A percentile compares a stretch with the other conserved stretches of the same genome.
Conservation (phyloP, 192 early-diverging fungal species). For the Mortierella claussenii region DNA sequence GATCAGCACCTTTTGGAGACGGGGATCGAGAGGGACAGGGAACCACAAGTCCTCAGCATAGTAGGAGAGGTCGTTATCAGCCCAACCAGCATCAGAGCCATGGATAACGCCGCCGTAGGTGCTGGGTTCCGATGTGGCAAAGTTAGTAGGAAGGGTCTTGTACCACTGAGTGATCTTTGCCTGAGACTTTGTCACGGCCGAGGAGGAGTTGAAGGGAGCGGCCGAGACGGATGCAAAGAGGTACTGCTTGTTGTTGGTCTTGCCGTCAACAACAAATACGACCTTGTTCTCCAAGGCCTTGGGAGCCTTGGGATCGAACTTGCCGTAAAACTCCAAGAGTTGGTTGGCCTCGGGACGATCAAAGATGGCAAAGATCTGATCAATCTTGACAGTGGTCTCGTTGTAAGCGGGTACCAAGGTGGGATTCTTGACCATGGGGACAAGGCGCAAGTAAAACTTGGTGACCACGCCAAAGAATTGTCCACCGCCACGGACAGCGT, state of each 20-base stretch:
- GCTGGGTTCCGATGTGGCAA: slow-evolving; percentile 39
- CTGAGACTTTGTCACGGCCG: slow-evolving; percentile 34
- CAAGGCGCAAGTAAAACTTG: slow-evolving; percentile 40
- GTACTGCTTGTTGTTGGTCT: slow-evolving; percentile 44
- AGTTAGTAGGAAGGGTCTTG: slow-evolving; percentile 48
- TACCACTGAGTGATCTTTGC: slow-evolving; percentile 43
- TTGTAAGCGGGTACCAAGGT: slow-evolving; percentile 41
- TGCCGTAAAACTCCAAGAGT: slow-evolving; percentile 35
- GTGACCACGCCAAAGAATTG: slow-evolving; percentile 54
- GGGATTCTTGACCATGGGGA: slow-evolving; percentile 48
- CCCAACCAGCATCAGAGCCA: slow-evolving; percentile 39
- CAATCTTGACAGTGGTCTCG: slow-evolving; percentile 28
- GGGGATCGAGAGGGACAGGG: slow-evolving; percentile 34
- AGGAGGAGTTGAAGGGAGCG: slow-evolving; percentile 43
- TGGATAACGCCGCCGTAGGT: slow-evolving; percentile 37
- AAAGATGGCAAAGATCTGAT: slow-evolving; percentile 54
- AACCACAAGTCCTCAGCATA: slow-evolving; percentile 53
- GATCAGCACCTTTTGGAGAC: slow-evolving; percentile 32
- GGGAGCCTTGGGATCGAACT: slow-evolving; percentile 46
- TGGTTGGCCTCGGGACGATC: slow-evolving; percentile 41
- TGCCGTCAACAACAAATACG: slow-evolving; percentile 33
- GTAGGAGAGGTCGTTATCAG: slow-evolving; percentile 34
- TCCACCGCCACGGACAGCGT: slow-evolving; percentile 46
- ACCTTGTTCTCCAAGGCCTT: slow-evolving; percentile 51
- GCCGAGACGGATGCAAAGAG: slow-evolving; percentile 48